phyloP scores from a whole-genome alignment of 2,329 filamentous ascomycete genomes.

The Diaporthe vaccinii region DNA sequence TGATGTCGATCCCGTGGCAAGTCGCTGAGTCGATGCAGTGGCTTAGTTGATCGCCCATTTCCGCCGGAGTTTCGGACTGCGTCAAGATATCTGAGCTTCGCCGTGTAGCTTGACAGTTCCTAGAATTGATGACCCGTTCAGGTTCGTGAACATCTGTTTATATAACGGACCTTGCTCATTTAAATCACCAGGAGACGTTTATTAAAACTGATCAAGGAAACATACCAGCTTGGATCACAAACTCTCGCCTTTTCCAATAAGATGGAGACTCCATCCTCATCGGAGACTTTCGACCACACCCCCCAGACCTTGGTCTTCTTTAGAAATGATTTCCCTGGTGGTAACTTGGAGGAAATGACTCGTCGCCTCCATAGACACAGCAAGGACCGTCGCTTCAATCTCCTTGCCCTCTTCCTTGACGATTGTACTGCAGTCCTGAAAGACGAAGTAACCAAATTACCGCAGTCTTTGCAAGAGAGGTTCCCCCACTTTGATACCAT shows the following conservation, averaged over 20 bases:
- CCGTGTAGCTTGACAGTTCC: neutral
- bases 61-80: neutral
- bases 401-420: neutral
- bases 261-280: neutral
- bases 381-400: neutral
- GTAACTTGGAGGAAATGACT: neutral
- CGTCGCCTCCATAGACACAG: neutral
- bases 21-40: neutral
- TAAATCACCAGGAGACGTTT: neutral
- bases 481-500: neutral
- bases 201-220: neutral
- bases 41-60: neutral
- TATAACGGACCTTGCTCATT: neutral
- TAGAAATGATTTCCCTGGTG: neutral
- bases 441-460: neutral
- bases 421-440: neutral
- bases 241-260: neutral
- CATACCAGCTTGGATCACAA: neutral
- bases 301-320: neutral
- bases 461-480: neutral
- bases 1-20: neutral
- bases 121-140: neutral
- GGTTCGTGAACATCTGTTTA: neutral
- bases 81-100: neutral
- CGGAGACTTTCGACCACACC: neutral